phyloP scores from a whole-genome alignment of 148 eudicot genomes.

The Diospyros lotus region DNA sequence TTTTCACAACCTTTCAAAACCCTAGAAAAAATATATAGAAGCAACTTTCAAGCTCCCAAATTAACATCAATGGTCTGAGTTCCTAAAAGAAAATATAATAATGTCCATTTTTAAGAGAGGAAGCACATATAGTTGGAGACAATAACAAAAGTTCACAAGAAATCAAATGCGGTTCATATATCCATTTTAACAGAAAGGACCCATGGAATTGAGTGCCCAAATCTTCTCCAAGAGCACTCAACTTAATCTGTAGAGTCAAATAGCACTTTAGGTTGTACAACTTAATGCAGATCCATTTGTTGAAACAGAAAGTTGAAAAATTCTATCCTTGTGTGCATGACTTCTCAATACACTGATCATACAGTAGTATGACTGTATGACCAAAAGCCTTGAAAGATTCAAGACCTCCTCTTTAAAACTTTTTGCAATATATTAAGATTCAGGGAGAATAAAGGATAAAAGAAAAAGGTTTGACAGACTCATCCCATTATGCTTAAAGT shows the following conservation, averaged over 20 bases:
- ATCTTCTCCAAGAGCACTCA: background rate
- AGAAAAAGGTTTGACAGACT: background rate
- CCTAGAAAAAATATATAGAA: conserved; percentile 2
- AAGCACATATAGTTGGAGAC: background rate
- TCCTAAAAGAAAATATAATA: background rate
- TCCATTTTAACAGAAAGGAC: background rate
- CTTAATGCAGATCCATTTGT: background rate
- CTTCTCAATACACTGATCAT: background rate
- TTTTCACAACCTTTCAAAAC: conserved; percentile 21
- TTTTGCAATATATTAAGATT: background rate
- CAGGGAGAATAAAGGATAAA: background rate
- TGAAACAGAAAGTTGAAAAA: background rate
- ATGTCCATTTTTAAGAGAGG: background rate
- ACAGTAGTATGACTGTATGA: background rate
- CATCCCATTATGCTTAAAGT: background rate
- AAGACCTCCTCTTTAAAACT: background rate
- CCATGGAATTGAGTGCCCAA: too few species aligned
- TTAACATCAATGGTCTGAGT: background rate
- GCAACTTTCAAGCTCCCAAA: background rate
- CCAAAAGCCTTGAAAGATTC: background rate
- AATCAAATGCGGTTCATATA: background rate
- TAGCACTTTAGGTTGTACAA: background rate
- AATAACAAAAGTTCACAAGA: background rate
- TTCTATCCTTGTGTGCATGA: background rate
- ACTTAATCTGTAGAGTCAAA: background rate